Percentiles rank a stretch among this genome's conserved stretches.
phyloP scores from a whole-genome alignment of 139 green algal species.

The Tetraselmis striata region DNA sequence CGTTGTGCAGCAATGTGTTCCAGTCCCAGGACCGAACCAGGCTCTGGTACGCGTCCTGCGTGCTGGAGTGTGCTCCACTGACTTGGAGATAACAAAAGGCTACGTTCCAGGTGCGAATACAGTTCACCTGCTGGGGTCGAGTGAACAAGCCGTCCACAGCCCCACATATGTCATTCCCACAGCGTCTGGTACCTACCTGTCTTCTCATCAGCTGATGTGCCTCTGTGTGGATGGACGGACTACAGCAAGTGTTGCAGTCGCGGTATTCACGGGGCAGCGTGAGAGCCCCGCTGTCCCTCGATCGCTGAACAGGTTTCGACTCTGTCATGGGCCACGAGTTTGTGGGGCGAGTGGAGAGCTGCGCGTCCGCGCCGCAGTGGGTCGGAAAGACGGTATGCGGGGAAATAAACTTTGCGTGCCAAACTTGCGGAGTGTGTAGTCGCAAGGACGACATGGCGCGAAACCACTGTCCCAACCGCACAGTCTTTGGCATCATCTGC shows the following conservation, averaged over 20 bases:
- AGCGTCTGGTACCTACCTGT: no score
- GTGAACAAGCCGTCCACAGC: no score
- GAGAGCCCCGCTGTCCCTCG: not conserved
- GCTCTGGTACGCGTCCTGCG: conserved; percentile 35
- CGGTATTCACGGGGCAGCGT: no score
- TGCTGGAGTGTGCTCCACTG: conserved; percentile 50
- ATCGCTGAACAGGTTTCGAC: conserved; percentile 31
- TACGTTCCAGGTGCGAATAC: conserved; percentile 44
- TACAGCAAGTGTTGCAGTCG: no score
- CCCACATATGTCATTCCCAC: no score
- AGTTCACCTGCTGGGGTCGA: no score
- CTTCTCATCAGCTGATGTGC: no score
- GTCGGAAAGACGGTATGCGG: conserved; percentile 48
- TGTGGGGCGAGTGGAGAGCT: conserved; percentile 45
- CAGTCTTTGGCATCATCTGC: conserved; percentile 70
- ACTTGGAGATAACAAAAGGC: conserved; percentile 62
- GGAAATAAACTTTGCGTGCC: conserved; percentile 67
- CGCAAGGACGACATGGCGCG: not conserved
- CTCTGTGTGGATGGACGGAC: no score
- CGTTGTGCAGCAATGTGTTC: conserved; percentile 15
- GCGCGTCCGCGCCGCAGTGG: conserved; percentile 15
- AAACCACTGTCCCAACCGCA: conserved; percentile 23
- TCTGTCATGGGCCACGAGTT: conserved; percentile 68
- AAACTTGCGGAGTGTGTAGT: conserved; percentile 9
- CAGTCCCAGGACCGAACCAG: conserved; percentile 19